A percentile compares a stretch with the other conserved stretches of the same genome.
Conservation (phyloP, 2,329 filamentous ascomycete genomes). For the Colletotrichum spaethianum region DNA sequence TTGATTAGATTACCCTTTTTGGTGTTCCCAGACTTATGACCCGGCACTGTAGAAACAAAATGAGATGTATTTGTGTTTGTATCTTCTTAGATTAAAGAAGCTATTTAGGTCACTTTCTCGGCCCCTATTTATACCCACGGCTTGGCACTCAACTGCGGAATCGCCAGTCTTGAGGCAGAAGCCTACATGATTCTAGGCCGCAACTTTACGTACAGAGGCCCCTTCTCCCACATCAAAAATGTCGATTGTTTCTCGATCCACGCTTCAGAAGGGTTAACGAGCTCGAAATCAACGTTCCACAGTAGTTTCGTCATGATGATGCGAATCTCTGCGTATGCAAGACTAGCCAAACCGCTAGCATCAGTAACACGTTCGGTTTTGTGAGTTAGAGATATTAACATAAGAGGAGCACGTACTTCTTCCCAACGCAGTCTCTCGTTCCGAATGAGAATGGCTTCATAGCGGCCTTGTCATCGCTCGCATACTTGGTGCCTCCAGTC, state of each 20-base stretch:
- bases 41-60: neutral
- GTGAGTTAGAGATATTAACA: neutral
- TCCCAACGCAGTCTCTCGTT: too few species aligned
- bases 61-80: too few species aligned
- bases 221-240: neutral
- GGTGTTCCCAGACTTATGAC: too few species aligned
- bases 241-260: neutral
- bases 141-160: neutral
- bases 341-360: accelerated
- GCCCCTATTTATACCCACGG: neutral
- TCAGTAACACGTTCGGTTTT: neutral
- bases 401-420: too few species aligned
- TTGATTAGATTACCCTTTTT: too few species aligned
- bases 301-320: neutral
- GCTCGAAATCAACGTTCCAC: neutral
- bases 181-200: neutral
- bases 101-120: too few species aligned
- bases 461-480: too few species aligned
- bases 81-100: too few species aligned
- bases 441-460: too few species aligned
- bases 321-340: neutral
- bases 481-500: too few species aligned
- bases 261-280: neutral
- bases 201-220: neutral
- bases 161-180: neutral